Evolutionary conservation across 1,284 basidiomycete genomes (phyloP), one percentile per base, ranked within the genome.

Genomic region (Sphaerobolus stellatus): DNA sequence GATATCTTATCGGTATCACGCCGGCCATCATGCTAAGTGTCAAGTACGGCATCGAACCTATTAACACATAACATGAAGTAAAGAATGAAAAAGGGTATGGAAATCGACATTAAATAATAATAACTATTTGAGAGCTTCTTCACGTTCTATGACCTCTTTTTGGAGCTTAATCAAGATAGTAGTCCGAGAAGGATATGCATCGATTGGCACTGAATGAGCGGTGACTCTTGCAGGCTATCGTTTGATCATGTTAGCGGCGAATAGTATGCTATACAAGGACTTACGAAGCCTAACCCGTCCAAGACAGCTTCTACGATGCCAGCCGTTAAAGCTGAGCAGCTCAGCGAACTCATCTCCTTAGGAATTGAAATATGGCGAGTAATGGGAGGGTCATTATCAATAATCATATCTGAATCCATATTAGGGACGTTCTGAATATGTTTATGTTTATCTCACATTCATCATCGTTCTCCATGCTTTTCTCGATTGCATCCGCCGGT

Each of bases 291-390:
- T 20, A 98, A 77, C 0, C 94, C 95, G 68, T 99, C 96, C 56
- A 99, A 77, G 3, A 98, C 93, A 6, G 94, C 96, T 73, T 99
- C 97, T 4, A 99, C 94, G 54, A 99, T 88, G 0, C 97, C 96
- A 5, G 96, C 96, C 0, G 94, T 94, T 67, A 97, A 91, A 1
- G 96, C 98, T 33, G 95, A 98, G 66, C 95, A 98, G 64, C 90
- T 94, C 34, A 99, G 79, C 64, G 93, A 88, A 59, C 85, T 89
- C 84, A 99, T 89, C 66, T 99, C 97, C 62, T 86, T 87, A 5
- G 96, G 97, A 24, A 98, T 88, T 18, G 93, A 94, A 58, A 99
- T 94, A 63, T 91, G 80, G 60, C 91, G 84, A 53, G 97, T 94
- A 60, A 98, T 81, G 20, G 90, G 82, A 11, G 97, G 95, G 66